Evolutionary conservation across 2,329 filamentous ascomycete species (phyloP), one percentile per base, ranked within the genome.

Genomic region (Sclerotinia minor): DNA sequence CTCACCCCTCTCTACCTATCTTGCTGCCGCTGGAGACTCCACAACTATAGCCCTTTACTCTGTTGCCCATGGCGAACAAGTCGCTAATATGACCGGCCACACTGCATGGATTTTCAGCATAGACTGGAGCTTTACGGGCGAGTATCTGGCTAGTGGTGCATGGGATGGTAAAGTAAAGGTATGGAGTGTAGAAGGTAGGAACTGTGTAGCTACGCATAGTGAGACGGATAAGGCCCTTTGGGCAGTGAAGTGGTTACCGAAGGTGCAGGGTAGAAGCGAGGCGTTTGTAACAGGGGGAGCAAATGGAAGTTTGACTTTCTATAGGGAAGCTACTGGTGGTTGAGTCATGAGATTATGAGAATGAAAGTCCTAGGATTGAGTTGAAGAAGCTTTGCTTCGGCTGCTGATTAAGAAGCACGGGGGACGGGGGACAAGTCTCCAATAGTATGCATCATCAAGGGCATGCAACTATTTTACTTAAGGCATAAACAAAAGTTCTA

Each of bases 91-190:
- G 63, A 83, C 85, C 0, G 92, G 90, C 0, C 92, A 94, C 77
- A 85, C 87, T 0, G 90, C 92, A 6, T 99, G 94, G 95, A 89
- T 99, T 72, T 91, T 94, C 70, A 90, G 90, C 44, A 82, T 98
- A 54, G 92, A 97, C 77, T 99, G 94, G 92, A 98, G 90, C 78
- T 87, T 92, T 75, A 96, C 91, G 5, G 95, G 95, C 59, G 94
- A 98, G 79, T 97, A 92, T 78, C 82, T 99, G 17, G 83, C 98
- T 3, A 96, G 91, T 75, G 92, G 92, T 59, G 88, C 91, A 1
- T 92, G 96, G 78, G 94, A 98, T 76, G 94, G 95, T 49, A 97
- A 96, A 79, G 92, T 91, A 69, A 97, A 97, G 79, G 91, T 98
- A 41, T 99, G 95, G 95, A 94, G 92, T 41, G 86, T 97, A 69